phyloP scores from a whole-genome alignment of 129 eudicot species.

The Calendula officinalis region DNA sequence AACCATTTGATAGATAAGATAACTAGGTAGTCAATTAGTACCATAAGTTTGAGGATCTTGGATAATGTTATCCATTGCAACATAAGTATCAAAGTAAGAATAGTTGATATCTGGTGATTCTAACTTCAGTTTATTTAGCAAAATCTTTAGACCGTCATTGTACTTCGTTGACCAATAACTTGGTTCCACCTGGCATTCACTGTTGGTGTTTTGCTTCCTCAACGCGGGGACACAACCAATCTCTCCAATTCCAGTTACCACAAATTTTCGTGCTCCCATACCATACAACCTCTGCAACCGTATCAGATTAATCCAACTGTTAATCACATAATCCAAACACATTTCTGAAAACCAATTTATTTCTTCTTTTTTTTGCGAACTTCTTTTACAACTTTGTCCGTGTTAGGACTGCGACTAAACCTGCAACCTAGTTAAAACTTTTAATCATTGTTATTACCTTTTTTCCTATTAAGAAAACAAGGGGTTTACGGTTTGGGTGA shows the following conservation, averaged over 20 bases:
- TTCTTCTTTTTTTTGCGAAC: too few species aligned
- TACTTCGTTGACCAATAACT: slow-evolving; percentile 59
- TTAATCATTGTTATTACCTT: too few species aligned
- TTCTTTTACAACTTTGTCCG: too few species aligned
- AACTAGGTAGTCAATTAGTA: slow-evolving; percentile 23
- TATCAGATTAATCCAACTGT: neutral
- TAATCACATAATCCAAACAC: neutral
- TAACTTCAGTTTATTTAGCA: slow-evolving; percentile 35
- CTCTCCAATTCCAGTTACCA: slow-evolving; percentile 45
- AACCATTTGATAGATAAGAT: neutral
- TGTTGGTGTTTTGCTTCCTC: slow-evolving; percentile 36
- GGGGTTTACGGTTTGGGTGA: neutral
- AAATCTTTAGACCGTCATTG: slow-evolving; percentile 40
- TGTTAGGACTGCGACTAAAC: too few species aligned
- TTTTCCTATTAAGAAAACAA: neutral
- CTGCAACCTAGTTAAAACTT: too few species aligned
- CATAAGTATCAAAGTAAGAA: slow-evolving; percentile 53
- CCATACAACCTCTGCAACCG: slow-evolving; percentile 39
- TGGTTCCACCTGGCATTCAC: slow-evolving; percentile 43
- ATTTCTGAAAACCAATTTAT: too few species aligned
- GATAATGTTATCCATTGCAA: slow-evolving; percentile 35
- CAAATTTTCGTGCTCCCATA: slow-evolving; percentile 67
- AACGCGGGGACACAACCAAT: slow-evolving; percentile 67
- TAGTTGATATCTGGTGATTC: slow-evolving; percentile 52
- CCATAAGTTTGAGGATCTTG: slow-evolving; percentile 62